These are phyloP conservation scores for Tephrocybe sp. DNA, from an alignment of 768 basidiomycete genomes.

Conservation along the genomic window DNA sequence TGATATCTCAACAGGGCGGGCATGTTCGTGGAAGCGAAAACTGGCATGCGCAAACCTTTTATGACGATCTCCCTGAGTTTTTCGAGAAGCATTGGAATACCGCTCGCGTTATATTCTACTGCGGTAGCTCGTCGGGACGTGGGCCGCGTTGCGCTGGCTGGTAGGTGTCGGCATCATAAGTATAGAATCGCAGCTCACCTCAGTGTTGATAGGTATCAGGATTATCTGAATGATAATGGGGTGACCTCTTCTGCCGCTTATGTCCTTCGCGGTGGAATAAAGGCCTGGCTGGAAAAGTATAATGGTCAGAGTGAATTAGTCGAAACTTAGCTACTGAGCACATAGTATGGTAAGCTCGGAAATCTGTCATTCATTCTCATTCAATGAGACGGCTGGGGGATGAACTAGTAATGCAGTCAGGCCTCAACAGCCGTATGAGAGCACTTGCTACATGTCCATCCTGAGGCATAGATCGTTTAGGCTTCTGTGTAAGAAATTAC, in stretches of 20 bases:
- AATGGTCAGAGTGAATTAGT: conserved; percentile 26
- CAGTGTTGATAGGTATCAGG: conserved; percentile 45
- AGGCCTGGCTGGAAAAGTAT: conserved; percentile 37
- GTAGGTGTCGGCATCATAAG: conserved; percentile 24
- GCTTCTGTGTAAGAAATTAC: too few species aligned
- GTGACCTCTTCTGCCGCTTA: conserved; percentile 34
- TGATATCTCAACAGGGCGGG: conserved; percentile 38
- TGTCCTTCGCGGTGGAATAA: conserved; percentile 41
- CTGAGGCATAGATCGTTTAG: too few species aligned
- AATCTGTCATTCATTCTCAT: too few species aligned
- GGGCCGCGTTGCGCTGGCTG: conserved; percentile 55
- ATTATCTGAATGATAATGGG: conserved; percentile 34
- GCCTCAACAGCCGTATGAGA: too few species aligned
- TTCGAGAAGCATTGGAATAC: conserved; percentile 37
- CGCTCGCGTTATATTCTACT: conserved; percentile 51
- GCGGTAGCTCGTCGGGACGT: conserved; percentile 47
- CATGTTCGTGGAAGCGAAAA: conserved; percentile 51
- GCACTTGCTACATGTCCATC: too few species aligned
- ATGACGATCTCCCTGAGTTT: conserved; percentile 39
- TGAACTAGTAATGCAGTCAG: too few species aligned
- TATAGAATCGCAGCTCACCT: too few species aligned
- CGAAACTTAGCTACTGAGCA: conserved; percentile 14
- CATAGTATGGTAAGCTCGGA: too few species aligned
- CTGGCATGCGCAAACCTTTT: conserved; percentile 48
- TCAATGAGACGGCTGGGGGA: too few species aligned